A percentile compares a stretch with the other conserved stretches of the same genome.
Conservation (phyloP, 495 filamentous ascomycete genomes). For the Penicillium herquei region DNA sequence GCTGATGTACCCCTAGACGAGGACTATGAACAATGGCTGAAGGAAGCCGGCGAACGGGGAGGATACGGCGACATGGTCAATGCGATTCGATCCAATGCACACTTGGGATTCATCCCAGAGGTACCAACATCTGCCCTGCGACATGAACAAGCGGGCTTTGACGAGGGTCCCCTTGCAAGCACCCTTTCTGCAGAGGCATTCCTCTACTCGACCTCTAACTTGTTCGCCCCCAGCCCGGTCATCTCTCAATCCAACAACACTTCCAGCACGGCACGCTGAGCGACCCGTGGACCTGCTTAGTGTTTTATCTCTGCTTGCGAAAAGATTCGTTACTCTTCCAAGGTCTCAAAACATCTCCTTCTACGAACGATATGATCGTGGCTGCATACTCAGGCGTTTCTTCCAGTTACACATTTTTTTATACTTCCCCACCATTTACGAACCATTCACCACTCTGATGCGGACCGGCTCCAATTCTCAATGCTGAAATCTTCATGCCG, state of each 20-base stretch:
- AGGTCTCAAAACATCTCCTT: too few relatives aligned
- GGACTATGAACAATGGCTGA: conserved; percentile 84
- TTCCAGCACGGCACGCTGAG: conserved; percentile 20
- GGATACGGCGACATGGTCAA: conserved; percentile 41
- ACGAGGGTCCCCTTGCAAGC: conserved; percentile 12
- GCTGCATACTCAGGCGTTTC: conserved; percentile 23
- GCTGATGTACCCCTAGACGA: conserved; percentile 66
- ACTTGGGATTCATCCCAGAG: conserved; percentile 32
- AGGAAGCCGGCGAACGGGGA: conserved; percentile 69
- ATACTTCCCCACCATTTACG: conserved; percentile 7
- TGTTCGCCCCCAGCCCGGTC: conserved; percentile 12
- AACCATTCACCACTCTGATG: conserved; percentile 3
- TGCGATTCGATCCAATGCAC: conserved; percentile 41
- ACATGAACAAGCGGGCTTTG: neutral
- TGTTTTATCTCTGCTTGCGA: too few relatives aligned
- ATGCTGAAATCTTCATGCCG: conserved; percentile 1
- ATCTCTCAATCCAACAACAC: conserved; percentile 14
- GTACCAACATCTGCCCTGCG: conserved; percentile 21
- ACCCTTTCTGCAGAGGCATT: conserved; percentile 17
- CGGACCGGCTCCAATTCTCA: conserved; percentile 21
- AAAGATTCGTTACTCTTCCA: too few relatives aligned
- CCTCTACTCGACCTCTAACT: conserved; percentile 14
- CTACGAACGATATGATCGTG: conserved; percentile 1
- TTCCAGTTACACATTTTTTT: conserved; percentile 3
- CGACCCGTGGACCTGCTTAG: neutral